Evolutionary conservation across 805 yeast species (phyloP).

Genomic region (Citeromyces matritensis): DNA sequence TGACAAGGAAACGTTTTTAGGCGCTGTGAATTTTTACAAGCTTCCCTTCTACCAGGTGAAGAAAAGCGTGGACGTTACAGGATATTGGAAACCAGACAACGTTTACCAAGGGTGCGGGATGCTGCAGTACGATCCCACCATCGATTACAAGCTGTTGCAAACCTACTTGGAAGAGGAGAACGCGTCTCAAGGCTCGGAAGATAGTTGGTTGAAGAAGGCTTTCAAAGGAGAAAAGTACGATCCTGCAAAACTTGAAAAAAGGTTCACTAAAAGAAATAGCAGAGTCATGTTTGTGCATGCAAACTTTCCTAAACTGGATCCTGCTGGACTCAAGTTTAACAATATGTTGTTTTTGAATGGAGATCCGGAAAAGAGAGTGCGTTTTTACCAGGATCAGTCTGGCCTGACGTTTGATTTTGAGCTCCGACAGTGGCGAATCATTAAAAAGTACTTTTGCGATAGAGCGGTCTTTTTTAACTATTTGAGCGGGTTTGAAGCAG

Average conservation of each 20-base stretch:
- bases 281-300: conserved; percentile 30
- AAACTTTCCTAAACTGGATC: conserved; percentile 40
- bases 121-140: conserved; percentile 39
- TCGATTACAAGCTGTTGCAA: conserved; percentile 16
- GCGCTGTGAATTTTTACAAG: conserved; percentile 29
- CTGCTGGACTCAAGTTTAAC: conserved; percentile 18
- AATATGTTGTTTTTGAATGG: conserved; percentile 14
- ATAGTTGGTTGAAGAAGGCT: background rate
- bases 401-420: conserved; percentile 37
- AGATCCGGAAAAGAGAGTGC: conserved; percentile 5
- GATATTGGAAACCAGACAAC: conserved; percentile 19
- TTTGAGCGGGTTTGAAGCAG: conserved; percentile 8
- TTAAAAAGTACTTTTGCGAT: conserved; percentile 21
- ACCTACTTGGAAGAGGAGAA: conserved; percentile 5
- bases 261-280: conserved; percentile 10
- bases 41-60: conserved; percentile 34
- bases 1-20: conserved; percentile 43
- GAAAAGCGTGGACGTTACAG: conserved; percentile 31
- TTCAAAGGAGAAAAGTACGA: conserved; percentile 5
- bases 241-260: conserved; percentile 5
- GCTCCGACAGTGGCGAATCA: conserved; percentile 38
- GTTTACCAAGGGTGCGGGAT: conserved; percentile 35
- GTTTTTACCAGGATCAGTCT: conserved; percentile 14
- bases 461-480: conserved; percentile 9
- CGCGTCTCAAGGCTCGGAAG: conserved; percentile 1